These are phyloP conservation scores for Rhodotorula sp. DNA, from an alignment of 1,284 basidiomycete species.

Conservation along the genomic window DNA sequence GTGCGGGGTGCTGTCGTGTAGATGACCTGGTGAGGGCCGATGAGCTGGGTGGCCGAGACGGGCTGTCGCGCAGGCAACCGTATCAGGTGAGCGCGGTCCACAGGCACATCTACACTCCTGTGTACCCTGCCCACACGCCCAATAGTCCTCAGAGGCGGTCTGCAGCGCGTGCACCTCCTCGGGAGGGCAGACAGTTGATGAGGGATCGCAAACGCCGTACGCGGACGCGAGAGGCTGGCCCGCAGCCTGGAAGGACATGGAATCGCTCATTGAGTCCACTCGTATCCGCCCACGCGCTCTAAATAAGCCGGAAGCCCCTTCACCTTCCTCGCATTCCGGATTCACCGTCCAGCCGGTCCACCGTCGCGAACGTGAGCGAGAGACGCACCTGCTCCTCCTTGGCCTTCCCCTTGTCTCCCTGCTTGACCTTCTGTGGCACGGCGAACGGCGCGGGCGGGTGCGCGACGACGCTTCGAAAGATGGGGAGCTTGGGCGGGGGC, in stretches of 20 bases:
- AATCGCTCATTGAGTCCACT: not conserved
- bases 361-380: too few relatives aligned
- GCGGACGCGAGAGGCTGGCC: too few relatives aligned
- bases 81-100: not conserved
- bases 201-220: too few relatives aligned
- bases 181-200: too few relatives aligned
- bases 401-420: not conserved
- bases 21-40: conserved; percentile 30
- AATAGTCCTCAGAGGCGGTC: not conserved
- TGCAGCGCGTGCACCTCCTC: not conserved
- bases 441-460: conserved; percentile 37
- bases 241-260: too few relatives aligned
- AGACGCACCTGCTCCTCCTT: not conserved
- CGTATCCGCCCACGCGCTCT: too few relatives aligned
- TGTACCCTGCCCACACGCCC: too few relatives aligned
- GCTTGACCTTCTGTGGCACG: conserved; percentile 2
- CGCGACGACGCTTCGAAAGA: conserved; percentile 36
- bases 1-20: conserved; percentile 35
- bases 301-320: too few relatives aligned
- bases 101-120: not conserved
- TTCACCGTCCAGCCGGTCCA: too few relatives aligned
- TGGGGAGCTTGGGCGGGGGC: conserved; percentile 32
- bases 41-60: not conserved
- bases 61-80: too few relatives aligned
- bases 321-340: too few relatives aligned